A percentile compares a stretch with the other conserved stretches of the same genome.
Conservation (phyloP, 2,329 filamentous ascomycete genomes). For the Xylaria sp. region DNA sequence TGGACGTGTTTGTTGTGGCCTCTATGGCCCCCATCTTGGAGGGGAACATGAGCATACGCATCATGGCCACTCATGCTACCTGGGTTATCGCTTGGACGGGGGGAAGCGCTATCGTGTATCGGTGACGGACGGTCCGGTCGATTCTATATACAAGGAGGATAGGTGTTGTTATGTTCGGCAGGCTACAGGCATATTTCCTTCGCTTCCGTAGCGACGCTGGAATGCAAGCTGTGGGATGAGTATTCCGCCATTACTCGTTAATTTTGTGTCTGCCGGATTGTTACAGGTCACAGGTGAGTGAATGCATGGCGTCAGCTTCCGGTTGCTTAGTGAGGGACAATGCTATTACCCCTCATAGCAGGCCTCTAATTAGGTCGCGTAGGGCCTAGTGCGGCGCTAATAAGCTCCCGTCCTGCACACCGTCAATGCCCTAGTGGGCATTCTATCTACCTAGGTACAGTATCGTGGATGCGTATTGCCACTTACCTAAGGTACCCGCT, state of each 20-base stretch:
- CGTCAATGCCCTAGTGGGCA: too few species aligned
- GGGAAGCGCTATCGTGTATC: background rate
- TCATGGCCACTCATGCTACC: constrained; percentile 26
- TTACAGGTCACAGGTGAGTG: background rate
- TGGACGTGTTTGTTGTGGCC: constrained; percentile 39
- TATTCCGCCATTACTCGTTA: background rate
- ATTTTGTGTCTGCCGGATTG: background rate
- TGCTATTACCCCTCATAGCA: constrained; percentile 11
- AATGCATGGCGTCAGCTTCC: constrained; percentile 10
- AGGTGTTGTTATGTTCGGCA: background rate
- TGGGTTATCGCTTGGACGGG: background rate
- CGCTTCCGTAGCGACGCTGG: background rate
- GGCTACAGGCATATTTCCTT: background rate
- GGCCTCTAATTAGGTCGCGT: background rate
- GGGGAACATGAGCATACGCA: constrained; percentile 10
- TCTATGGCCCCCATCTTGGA: constrained; percentile 28
- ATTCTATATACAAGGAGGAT: background rate
- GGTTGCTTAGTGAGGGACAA: constrained; percentile 19
- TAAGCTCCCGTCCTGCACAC: background rate
- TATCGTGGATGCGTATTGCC: too few species aligned
- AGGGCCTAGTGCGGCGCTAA: constrained; percentile 1
- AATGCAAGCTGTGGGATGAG: background rate
- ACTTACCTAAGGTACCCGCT: too few species aligned
- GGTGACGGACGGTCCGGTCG: background rate
- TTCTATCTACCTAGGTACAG: too few species aligned